Evolutionary conservation across 768 basidiomycete genomes (phyloP), one percentile per base, ranked within the genome.

Genomic region (Calocybe indica): DNA sequence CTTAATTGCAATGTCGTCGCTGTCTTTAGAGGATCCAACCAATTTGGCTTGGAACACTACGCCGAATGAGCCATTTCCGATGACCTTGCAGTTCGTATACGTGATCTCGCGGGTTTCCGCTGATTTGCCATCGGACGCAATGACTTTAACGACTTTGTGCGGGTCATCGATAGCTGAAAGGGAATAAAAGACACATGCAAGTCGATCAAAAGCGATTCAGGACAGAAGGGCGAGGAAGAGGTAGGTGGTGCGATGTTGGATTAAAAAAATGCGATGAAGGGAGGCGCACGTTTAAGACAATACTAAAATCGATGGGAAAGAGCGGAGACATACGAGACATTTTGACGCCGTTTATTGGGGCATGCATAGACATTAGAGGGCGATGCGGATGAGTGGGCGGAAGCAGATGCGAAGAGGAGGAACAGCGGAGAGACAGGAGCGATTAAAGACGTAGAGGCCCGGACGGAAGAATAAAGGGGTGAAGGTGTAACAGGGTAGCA

Each of bases 11-110:
- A 99, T 96, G 57, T 97, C 92, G 49, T 88, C 87, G 13, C 72
- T 73, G 32, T 79, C 80, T 60, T 81, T 79, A 38, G 75, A 69
- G 6, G 75, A 75, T 10, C 75, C 74, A 43, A 93, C 74, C 47
- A 97, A 82, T 69, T 83, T 92, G 50, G 94, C 95, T 55, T 93
- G 91, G 67, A 94, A 98, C 54, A 99, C 96, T 66, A 99, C 94
- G 57, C 96, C 96, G 61, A 99, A 99, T 49, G 92, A 95, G 67
- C 96, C 96, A 63, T 99, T 98, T 47, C 96, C 96, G 61, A 94
- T 89, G 63, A 99, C 91, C 72, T 96, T 98, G 78, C 89, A 95
- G 66, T 90, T 93, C 58, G 90, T 96, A 74, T 99, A 99, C 41
- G 85, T 79, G 60, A 98, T 83, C 58, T 93, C 88, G 60, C 79